Evolutionary conservation across 176 grass and related monocot genomes (phyloP), one percentile per base, ranked within the genome.

Genomic region (Lolium perenne): DNA sequence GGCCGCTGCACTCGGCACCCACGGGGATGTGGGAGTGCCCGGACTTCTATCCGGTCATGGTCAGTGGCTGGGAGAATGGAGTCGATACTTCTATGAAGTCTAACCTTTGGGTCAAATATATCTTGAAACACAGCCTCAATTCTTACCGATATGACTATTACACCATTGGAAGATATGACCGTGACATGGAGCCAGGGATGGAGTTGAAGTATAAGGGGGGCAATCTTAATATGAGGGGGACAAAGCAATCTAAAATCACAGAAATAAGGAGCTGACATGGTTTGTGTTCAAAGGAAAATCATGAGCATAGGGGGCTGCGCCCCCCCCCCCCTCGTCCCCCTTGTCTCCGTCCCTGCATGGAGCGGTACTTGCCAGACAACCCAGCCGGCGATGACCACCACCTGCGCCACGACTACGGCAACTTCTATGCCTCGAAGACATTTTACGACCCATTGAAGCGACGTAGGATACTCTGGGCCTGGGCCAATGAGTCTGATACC

Each of bases 21-120:
- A 91, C 93, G 0, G 93, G 95, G 4, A 95, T 95, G 95, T 98
- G 89, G 95, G 95, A 98, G 83, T 98, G 95, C 71, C 93, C 89
- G 1, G 95, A 98, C 53, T 93, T 98, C 76, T 98, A 87, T 73
- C 93, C 93, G 10, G 91, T 92, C 4, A 11, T 55, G 51, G 75
- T 38, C 4, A 17, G 35, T 16, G 75, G 81, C 10, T n/a, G 14
- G 81, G 4, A 56, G 8, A 17, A 38, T 2, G 80, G 80, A 0
- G 51, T 83, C 1, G 81, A 83, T 40, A 13, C 38, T 16, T 74
- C 68, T 0, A 21, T 7, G 14, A 0, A 0, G 8, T 8, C 16
- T 3, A 8, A 17, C 4, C 7, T 10, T 0, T 8, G n/a, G 4
- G 9, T 25, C 4, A 59, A 59, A 11, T 43, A 83, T 16, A 51